Evolutionary conservation across 2,329 filamentous ascomycete genomes (phyloP).

Genomic region (Alternaria ethzedia): DNA sequence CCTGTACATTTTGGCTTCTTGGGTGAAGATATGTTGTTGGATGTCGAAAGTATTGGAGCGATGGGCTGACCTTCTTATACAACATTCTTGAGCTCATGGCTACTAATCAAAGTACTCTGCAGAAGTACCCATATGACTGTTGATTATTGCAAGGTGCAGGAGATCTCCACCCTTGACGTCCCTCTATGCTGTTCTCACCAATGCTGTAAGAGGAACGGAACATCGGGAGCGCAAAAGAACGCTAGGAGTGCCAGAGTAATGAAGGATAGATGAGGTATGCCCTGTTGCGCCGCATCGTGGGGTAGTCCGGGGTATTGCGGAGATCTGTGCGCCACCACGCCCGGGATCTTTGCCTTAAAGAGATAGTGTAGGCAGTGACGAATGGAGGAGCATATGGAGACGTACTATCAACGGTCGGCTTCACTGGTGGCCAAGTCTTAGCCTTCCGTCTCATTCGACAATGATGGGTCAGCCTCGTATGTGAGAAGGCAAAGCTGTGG

Average conservation of each 20-base stretch:
- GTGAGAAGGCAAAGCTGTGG: constrained; percentile 13
- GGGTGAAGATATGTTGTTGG: constrained; percentile 33
- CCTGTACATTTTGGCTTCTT: constrained; percentile 48
- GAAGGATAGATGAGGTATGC: constrained; percentile 44
- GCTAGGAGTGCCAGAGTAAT: constrained; percentile 34
- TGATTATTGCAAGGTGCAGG: constrained; percentile 24
- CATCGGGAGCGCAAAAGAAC: constrained; percentile 34
- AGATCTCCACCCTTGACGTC: constrained; percentile 20
- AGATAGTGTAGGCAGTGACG: constrained; percentile 28
- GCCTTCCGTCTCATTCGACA: constrained; percentile 12
- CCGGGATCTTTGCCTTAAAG: constrained; percentile 33
- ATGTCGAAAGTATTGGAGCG: constrained; percentile 27
- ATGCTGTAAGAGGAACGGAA: constrained; percentile 37
- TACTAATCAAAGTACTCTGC: constrained; percentile 20
- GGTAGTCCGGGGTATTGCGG: constrained; percentile 43
- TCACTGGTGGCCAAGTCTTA: constrained; percentile 20
- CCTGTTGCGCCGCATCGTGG: constrained; percentile 31
- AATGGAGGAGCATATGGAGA: constrained; percentile 14
- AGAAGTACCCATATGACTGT: constrained; percentile 23
- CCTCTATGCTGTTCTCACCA: constrained; percentile 25
- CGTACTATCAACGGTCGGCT: constrained; percentile 26
- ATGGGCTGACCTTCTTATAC: constrained; percentile 35
- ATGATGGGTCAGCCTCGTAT: constrained; percentile 8
- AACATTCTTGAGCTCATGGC: constrained; percentile 6
- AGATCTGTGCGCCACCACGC: constrained; percentile 34